Base-by-base conservation (phyloP, 2,329 filamentous ascomycete genomes). In the Colletotrichum spaethianum region DNA sequence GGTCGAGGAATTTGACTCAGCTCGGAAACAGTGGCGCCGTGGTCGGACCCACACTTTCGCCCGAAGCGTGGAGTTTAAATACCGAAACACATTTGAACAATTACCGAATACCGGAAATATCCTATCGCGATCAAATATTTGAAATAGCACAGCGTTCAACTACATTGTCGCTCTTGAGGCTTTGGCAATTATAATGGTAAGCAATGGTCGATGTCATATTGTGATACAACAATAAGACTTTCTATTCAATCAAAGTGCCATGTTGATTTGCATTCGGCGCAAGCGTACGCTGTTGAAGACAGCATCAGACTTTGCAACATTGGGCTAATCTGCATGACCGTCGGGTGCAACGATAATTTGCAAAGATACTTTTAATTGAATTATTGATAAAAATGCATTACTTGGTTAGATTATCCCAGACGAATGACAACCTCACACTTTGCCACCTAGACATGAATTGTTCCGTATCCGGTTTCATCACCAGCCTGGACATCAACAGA, bases 391-490 rank as follows among this genome's bases (percentile, higher is more conserved):
- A 0, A 12, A 8, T 4, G 2, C 18, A 20, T 20, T 55, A 56
- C 2, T 28, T 46, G 2, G 11, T 26, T 26, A 1, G 2, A 3
- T 23, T 28, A 38, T 36, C 16, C 8, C 23, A 4, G 16, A 6
- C 6, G 2, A n/a, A 11, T 3, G 31, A n/a, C 20, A 33, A 11
- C 8, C 16, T 8, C 46, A 3, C 5, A 40, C 6, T 28, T 12
- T 26, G 12, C n/a, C 23, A n/a, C 6, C n/a, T 50, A 63, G 33
- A 63, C 46, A 20, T 50, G 36, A 26, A 38, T 36, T 5, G 33
- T 38, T 6, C 70, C 70, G 11, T 70, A 72, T 11, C 70, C 70
- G 2, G 65, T 69, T 1, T 50, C 53, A 9, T 60, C 70, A 7
- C 70, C 70, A 0, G 28, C 3, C 38, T 55, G 9, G 8, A 72